Evolutionary conservation across 116 monocot species (phyloP), one percentile per base, ranked within the genome.

Genomic region (Zostera marina): DNA sequence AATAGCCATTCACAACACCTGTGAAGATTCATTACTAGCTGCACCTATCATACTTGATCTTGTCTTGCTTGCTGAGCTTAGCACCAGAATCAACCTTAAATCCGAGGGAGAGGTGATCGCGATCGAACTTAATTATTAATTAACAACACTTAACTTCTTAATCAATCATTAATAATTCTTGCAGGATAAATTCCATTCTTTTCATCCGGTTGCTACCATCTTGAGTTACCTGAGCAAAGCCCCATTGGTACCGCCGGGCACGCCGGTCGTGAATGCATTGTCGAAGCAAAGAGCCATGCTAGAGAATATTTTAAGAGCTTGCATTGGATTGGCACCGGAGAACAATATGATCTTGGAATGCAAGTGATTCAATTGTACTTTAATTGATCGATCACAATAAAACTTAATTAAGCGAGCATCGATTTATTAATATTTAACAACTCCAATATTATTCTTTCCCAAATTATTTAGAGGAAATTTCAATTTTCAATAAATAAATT

Each of bases 231-330:
- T 96, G 63, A 85, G 77, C 62, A 96, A 96, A 66, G 90, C 96
- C 20, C 93, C 93, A 44, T 66, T 94, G 25, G 93, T 88, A 68
- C 96, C 96, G 32, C 85, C 96, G 17, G 96, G 96, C 42, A 89
- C 96, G n/a, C 96, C 96, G 20, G 96, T 96, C 59, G 96, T 96
- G 75, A 96, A 96, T 60, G 96, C 96, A 0, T 75, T 96, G 13
- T 66, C 89, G 2, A 96, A 96, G 68, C 96, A 96, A 76, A 85
- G 89, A 70, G 96, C 96, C 5, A 96, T 96, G 96, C 72, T 96
- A 61, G 96, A 96, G 85, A 96, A 96, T 82, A 96, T 96, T 47
- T 58, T 96, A 59, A 88, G 96, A 67, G 96, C 96, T 22, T 96
- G 96, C 71, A 60, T 96, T 60, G 96, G 96, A 8, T 47, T 96